Evolutionary conservation across 495 filamentous ascomycete species (phyloP).

Genomic region (Lophiostoma macrostomum): DNA sequence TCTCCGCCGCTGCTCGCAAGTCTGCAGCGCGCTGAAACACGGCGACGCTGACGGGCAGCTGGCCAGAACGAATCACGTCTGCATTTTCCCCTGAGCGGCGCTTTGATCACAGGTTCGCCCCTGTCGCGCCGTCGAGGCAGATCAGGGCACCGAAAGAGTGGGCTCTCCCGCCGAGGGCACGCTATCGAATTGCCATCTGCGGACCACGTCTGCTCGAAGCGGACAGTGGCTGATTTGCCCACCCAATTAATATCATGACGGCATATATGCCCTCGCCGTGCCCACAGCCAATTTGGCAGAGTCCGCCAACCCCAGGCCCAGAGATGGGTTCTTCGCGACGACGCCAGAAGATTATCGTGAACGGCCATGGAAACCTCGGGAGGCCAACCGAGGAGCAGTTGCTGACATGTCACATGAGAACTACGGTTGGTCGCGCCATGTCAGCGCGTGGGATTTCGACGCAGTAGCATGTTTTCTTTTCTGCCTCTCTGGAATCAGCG

Average conservation of each 20-base stretch:
- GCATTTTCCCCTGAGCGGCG: no score
- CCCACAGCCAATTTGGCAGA: neutral
- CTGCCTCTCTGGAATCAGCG: no score
- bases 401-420: no score
- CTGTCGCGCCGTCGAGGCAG: slow-evolving; percentile 1
- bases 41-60: neutral
- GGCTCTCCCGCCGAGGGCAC: slow-evolving; percentile 1
- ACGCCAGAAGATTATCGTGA: no score
- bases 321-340: no score
- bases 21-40: slow-evolving; percentile 6
- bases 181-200: slow-evolving; percentile 9
- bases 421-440: no score
- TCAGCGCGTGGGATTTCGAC: no score
- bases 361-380: no score
- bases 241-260: neutral
- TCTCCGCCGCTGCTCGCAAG: neutral
- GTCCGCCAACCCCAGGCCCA: no score
- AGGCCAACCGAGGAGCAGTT: no score
- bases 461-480: no score
- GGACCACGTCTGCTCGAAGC: neutral
- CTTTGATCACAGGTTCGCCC: neutral
- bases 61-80: neutral
- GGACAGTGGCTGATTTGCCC: neutral
- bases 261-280: neutral
- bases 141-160: no score